Evolutionary conservation across 352 stramenopile genomes (phyloP).

Genomic region (Globisporangium lucens): DNA sequence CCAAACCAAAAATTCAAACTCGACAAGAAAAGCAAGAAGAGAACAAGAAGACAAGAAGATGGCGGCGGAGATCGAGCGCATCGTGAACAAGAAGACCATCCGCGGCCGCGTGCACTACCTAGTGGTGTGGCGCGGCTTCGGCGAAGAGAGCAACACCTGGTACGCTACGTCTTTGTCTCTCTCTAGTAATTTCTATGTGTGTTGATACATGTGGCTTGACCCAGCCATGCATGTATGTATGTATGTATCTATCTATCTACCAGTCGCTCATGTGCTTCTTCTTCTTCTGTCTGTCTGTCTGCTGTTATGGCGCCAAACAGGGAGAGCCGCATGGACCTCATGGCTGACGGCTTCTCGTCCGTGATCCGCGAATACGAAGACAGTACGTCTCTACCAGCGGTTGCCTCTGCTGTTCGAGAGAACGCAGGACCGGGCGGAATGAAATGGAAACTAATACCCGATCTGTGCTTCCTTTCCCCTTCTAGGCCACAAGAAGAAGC

Average conservation of each 20-base stretch:
- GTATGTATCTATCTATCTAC: neutral
- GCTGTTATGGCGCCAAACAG: constrained; percentile 21
- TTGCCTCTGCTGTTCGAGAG: neutral
- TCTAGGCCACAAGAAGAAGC: constrained; percentile 56
- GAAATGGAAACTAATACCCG: neutral
- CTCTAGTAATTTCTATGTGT: neutral
- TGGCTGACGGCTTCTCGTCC: constrained; percentile 67
- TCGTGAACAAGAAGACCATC: constrained; percentile 79
- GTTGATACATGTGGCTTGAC: neutral
- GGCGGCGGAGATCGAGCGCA: constrained; percentile 70
- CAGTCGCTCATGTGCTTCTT: neutral
- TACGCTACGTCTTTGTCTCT: constrained; percentile 15
- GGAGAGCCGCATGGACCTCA: constrained; percentile 81
- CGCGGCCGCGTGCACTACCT: constrained; percentile 83
- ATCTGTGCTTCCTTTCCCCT: neutral
- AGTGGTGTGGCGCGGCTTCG: constrained; percentile 74
- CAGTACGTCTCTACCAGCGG: constrained; percentile 20
- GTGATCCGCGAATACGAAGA: constrained; percentile 75
- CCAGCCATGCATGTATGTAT: neutral
- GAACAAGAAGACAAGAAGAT: constrained; percentile 23
- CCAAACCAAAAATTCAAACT: neutral
- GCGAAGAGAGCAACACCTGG: constrained; percentile 85
- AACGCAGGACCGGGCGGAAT: neutral
- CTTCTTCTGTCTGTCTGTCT: neutral
- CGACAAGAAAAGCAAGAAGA: constrained; percentile 11